Base-by-base conservation (phyloP, 179 eudicot species). In the Beta lomatogona region DNA sequence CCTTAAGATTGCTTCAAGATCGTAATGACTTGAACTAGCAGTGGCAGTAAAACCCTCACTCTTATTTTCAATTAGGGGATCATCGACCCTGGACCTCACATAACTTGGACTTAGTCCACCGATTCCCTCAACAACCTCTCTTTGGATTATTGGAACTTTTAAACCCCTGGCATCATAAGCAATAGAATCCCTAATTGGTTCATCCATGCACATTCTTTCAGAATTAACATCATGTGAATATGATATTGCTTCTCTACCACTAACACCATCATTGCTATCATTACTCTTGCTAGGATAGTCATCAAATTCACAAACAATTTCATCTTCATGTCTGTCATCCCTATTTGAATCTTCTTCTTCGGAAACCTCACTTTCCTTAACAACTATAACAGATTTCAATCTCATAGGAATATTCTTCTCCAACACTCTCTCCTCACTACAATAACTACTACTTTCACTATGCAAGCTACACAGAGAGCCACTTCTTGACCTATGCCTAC, bases 351-450 rank as follows among this genome's bases (percentile, higher is more conserved):
- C 82, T 59, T 58, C 79, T 73, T 73, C 88, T 9, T 88, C 92
- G 1, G 63, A 61, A 61, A 86, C 86, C 46, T 86, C 86, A 5
- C 46, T 52, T 44, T 77, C 85, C 68, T 81, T 76, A 78, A 89
- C 89, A 71, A 88, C 87, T 76, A 94, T 90, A 82, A 94, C 89
- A 12, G 98, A 94, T 79, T 84, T 94, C 84, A 94, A 80, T 60
- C 98, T 90, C 86, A 86, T 89, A 9, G 91, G 80, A 64, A 73
- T 74, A 82, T 77, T 82, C 75, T 84, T 89, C 76, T 64, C 80
- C 13, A 75, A 68, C 50, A 78, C 70, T 73, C 73, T 79, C 79
- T 82, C 88, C 75, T 82, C 83, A 69, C 71, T 84, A 61, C 3
- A 68, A 80, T 76, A 59, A 73, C 61, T 80, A 84, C 58, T 82